Evolutionary conservation across 2,329 filamentous ascomycete species (phyloP).

Genomic region (Aspergillus flavus): DNA sequence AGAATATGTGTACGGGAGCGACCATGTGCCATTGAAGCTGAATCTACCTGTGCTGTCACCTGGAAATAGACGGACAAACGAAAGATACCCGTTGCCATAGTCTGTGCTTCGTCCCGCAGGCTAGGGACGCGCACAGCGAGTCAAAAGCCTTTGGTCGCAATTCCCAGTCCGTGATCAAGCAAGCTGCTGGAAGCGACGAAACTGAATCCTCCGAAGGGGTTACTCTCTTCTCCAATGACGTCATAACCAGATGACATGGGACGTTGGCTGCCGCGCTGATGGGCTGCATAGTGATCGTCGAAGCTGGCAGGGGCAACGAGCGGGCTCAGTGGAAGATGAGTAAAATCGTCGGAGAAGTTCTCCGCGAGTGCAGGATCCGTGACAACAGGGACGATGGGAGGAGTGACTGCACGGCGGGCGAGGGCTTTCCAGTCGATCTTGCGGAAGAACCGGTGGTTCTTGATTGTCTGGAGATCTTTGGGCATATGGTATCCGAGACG

Average conservation of each 20-base stretch:
- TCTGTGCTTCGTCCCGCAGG: neutral
- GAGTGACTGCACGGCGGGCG: slow-evolving; percentile 76
- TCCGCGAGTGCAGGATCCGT: slow-evolving; percentile 95
- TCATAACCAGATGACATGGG: slow-evolving; percentile 21
- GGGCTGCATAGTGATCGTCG: slow-evolving; percentile 29
- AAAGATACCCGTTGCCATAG: neutral
- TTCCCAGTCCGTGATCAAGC: slow-evolving; percentile 43
- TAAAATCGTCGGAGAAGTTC: slow-evolving; percentile 95
- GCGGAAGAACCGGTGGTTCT: slow-evolving; percentile 93
- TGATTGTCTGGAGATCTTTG: slow-evolving; percentile 82
- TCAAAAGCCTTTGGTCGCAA: slow-evolving; percentile 30
- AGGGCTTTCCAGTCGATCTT: slow-evolving; percentile 94
- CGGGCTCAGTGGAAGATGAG: slow-evolving; percentile 78
- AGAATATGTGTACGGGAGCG: neutral
- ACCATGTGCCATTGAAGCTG: neutral
- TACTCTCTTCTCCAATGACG: slow-evolving; percentile 31
- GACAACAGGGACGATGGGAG: slow-evolving; percentile 89
- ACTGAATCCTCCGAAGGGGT: slow-evolving; percentile 53
- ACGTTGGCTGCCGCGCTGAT: slow-evolving; percentile 19
- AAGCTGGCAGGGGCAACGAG: slow-evolving; percentile 48
- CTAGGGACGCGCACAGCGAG: neutral
- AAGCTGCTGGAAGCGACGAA: slow-evolving; percentile 52
- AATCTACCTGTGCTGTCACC: neutral
- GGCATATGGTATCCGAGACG: slow-evolving; percentile 85
- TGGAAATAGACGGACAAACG: neutral